A percentile compares a stretch with the other conserved stretches of the same genome.
phyloP scores from a whole-genome alignment of 2,329 filamentous ascomycete species.

The Ophiostoma tasmaniense region DNA sequence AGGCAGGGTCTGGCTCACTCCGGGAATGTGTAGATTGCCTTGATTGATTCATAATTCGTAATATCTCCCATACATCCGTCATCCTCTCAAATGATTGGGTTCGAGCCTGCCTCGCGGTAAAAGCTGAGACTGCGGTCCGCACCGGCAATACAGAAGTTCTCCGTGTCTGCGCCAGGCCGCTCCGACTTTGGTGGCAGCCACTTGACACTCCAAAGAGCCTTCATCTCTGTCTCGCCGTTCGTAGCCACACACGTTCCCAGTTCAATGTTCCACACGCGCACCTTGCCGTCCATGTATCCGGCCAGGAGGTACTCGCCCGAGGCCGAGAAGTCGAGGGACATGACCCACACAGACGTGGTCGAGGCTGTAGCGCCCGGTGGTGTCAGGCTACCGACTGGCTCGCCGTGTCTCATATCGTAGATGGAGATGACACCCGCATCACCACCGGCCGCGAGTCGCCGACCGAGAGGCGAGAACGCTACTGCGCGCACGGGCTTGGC shows the following conservation, averaged over 20 bases:
- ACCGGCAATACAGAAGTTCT: conserved; percentile 70
- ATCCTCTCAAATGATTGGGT: conserved; percentile 18
- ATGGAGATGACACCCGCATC: conserved; percentile 82
- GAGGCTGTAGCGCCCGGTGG: conserved; percentile 40
- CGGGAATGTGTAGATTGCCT: background rate
- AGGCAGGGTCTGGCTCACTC: background rate
- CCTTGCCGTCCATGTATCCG: conserved; percentile 84
- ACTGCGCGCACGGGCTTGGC: conserved; percentile 79
- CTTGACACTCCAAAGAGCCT: conserved; percentile 70
- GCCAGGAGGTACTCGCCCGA: conserved; percentile 87
- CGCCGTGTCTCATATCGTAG: conserved; percentile 86
- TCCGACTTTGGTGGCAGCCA: conserved; percentile 65
- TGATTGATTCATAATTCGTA: background rate
- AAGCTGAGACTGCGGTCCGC: conserved; percentile 69
- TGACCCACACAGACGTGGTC: conserved; percentile 75
- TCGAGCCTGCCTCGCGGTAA: conserved; percentile 61
- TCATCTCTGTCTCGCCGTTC: conserved; percentile 80
- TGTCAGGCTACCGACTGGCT: conserved; percentile 76
- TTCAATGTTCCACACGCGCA: conserved; percentile 92
- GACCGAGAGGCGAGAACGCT: conserved; percentile 78
- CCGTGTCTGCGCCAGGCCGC: conserved; percentile 35
- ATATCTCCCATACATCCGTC: background rate
- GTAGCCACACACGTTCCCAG: conserved; percentile 79
- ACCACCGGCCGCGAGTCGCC: conserved; percentile 78
- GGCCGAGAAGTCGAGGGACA: conserved; percentile 84